These are phyloP conservation scores for Sporothrix pseudoabietina DNA, from an alignment of 2,329 filamentous ascomycete species.

Conservation along the genomic window DNA sequence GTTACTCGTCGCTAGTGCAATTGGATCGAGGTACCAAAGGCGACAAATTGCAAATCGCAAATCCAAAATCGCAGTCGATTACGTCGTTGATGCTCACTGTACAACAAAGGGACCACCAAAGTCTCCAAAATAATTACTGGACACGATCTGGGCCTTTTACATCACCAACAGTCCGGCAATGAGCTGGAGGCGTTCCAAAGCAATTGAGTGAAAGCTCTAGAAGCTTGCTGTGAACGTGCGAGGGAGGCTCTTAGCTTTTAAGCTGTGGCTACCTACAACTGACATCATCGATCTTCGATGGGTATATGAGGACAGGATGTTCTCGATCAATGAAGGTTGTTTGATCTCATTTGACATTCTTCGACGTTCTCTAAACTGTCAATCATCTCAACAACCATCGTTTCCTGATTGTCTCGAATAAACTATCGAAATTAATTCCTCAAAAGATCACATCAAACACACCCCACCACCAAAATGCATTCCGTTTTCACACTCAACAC, in stretches of 20 bases:
- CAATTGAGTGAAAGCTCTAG: background rate
- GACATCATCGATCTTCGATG: conserved; percentile 6
- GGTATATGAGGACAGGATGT: background rate
- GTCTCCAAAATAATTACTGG: background rate
- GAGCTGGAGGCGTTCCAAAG: background rate
- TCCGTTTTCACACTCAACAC: conserved; percentile 23
- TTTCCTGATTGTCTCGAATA: background rate
- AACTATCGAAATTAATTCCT: background rate
- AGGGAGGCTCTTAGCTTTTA: background rate
- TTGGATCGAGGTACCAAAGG: background rate
- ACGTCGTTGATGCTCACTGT: conserved; percentile 1
- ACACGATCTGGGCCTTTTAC: background rate
- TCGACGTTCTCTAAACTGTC: background rate
- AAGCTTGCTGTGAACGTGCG: background rate
- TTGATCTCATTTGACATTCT: background rate
- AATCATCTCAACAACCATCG: background rate
- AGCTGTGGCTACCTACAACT: conserved; percentile 1
- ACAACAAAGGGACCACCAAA: conserved; percentile 7
- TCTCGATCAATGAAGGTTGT: background rate
- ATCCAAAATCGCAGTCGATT: background rate
- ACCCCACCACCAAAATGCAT: background rate
- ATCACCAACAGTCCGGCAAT: background rate
- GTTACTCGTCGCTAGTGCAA: background rate
- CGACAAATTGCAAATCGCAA: background rate
- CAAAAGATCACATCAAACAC: background rate